Conservation (phyloP, 1,284 basidiomycete species). For the Peniophora sp. region DNA sequence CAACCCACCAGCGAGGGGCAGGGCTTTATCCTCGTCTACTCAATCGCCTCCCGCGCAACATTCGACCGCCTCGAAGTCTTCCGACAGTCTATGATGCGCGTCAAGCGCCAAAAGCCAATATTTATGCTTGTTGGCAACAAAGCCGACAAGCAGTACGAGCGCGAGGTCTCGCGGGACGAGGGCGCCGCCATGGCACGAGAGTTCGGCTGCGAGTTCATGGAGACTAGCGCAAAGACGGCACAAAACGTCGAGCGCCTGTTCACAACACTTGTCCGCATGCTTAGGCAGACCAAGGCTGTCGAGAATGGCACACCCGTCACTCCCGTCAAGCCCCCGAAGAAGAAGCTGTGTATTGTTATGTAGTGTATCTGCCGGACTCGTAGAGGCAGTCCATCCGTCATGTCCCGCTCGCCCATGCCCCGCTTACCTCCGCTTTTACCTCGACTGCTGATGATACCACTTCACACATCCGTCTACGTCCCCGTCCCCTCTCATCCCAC, state of each 20-base stretch:
- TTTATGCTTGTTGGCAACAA: conserved; percentile 93
- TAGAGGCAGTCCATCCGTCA: conserved; percentile 48
- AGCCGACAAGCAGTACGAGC: conserved; percentile 78
- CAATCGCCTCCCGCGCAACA: conserved; percentile 89
- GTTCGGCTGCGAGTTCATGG: conserved; percentile 93
- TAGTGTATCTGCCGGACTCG: conserved; percentile 42
- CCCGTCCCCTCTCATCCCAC: conserved; percentile 3
- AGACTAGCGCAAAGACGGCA: conserved; percentile 93
- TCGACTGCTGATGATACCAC: conserved; percentile 64
- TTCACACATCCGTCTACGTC: conserved; percentile 21
- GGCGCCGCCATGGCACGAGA: conserved; percentile 78
- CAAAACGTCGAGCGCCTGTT: conserved; percentile 95
- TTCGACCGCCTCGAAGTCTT: conserved; percentile 94
- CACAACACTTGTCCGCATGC: conserved; percentile 82
- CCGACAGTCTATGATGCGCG: conserved; percentile 89
- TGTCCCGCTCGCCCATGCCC: no score
- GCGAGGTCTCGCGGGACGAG: conserved; percentile 86
- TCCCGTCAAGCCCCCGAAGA: conserved; percentile 26
- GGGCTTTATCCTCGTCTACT: conserved; percentile 98
- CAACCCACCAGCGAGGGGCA: conserved; percentile 77
- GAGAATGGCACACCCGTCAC: conserved; percentile 23
- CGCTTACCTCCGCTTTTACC: conserved; percentile 31
- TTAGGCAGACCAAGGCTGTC: conserved; percentile 58
- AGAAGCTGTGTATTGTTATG: conserved; percentile 68
- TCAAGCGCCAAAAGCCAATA: conserved; percentile 82